These are phyloP conservation scores for Fusarium hainanense DNA, from an alignment of 2,329 filamentous ascomycete species.

Conservation along the genomic window DNA sequence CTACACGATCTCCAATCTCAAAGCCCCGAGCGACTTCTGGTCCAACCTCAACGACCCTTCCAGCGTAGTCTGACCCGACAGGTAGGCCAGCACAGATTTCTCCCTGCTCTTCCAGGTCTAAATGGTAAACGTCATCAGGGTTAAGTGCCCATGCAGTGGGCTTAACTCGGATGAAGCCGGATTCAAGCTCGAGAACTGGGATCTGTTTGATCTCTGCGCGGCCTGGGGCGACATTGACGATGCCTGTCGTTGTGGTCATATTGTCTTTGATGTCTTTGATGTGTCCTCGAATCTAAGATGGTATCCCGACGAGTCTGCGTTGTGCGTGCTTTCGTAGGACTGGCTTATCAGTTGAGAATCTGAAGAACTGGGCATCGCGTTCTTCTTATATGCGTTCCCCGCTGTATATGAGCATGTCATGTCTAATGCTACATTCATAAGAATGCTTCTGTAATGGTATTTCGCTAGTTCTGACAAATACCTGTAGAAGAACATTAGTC, in stretches of 20 bases:
- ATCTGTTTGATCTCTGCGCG: background rate
- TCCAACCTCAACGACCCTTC: slow-evolving; percentile 59
- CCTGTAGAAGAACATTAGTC: too few species aligned
- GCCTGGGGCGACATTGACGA: background rate
- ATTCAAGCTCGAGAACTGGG: background rate
- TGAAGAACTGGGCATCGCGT: too few species aligned
- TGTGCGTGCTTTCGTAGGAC: too few species aligned
- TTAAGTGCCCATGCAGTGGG: slow-evolving; percentile 6
- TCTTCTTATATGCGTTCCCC: too few species aligned
- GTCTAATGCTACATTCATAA: too few species aligned
- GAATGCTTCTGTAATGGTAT: too few species aligned
- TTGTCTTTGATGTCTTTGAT: background rate
- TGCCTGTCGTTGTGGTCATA: background rate
- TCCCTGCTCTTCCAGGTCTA: background rate
- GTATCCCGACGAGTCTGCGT: too few species aligned
- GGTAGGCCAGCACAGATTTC: slow-evolving; percentile 22
- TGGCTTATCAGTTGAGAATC: too few species aligned
- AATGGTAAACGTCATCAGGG: slow-evolving; percentile 4
- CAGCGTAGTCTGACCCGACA: slow-evolving; percentile 59
- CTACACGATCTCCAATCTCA: slow-evolving; percentile 60
- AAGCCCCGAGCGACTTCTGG: slow-evolving; percentile 50
- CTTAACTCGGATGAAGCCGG: background rate
- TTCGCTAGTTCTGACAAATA: too few species aligned
- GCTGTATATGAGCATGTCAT: too few species aligned
- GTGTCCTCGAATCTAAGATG: too few species aligned